Evolutionary conservation across 1,284 basidiomycete species (phyloP).

Genomic region (Microbotryomycetes sp.): DNA sequence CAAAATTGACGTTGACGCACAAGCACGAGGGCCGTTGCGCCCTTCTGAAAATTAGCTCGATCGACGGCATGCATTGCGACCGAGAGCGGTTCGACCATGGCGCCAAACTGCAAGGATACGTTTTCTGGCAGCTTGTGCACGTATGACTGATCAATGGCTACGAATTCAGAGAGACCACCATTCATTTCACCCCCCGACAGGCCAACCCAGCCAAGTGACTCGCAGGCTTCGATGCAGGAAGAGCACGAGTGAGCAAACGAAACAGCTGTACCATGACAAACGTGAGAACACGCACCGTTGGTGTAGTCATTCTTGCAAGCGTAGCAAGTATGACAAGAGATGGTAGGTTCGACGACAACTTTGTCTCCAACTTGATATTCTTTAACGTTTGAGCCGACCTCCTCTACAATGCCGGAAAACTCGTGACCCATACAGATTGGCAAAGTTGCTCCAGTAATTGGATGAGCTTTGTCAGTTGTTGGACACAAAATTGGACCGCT

Average conservation of each 20-base stretch:
- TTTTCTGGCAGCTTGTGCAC: conserved; percentile 39
- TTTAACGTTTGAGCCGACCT: conserved; percentile 37
- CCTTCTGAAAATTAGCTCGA: conserved; percentile 36
- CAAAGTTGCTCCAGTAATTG: conserved; percentile 38
- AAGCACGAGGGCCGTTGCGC: conserved; percentile 40
- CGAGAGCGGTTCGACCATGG: conserved; percentile 42
- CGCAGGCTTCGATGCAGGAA: conserved; percentile 32
- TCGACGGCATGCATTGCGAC: conserved; percentile 43
- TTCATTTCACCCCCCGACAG: conserved; percentile 10
- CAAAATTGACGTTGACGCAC: too few species aligned
- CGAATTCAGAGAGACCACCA: conserved; percentile 39
- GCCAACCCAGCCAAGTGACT: conserved; percentile 37
- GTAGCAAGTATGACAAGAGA: conserved; percentile 36
- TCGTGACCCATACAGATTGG: conserved; percentile 42
- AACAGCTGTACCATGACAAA: neutral
- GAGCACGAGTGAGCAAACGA: neutral
- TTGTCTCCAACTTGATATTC: conserved; percentile 38
- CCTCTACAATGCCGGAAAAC: conserved; percentile 41
- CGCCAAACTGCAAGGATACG: conserved; percentile 37
- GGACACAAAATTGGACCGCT: conserved; percentile 29
- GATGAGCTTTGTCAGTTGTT: conserved; percentile 33
- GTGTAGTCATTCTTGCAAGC: conserved; percentile 16
- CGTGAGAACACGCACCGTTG: conserved; percentile 14
- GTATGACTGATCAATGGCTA: conserved; percentile 35
- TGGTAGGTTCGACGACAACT: conserved; percentile 41